Percentiles rank a stretch among this genome's conserved stretches.
Conservation (phyloP, 192 early-diverging fungal species). For the Jimgerdemannia flammicorona region DNA sequence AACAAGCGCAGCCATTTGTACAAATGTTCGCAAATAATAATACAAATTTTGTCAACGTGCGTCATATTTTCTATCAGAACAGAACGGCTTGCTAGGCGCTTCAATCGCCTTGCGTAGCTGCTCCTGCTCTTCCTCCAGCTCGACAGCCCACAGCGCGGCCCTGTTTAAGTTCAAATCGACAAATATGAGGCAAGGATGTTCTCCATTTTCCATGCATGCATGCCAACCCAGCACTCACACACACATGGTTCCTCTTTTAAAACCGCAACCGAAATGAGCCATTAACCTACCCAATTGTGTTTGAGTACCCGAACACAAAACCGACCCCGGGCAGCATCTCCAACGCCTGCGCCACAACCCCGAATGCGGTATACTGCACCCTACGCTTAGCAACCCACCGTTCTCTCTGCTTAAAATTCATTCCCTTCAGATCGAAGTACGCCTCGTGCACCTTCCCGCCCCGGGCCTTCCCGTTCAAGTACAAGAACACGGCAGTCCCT, state of each 20-base stretch:
- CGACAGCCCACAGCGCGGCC: not conserved
- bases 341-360: slow-evolving; percentile 38
- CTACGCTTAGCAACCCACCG: slow-evolving; percentile 24
- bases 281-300: slow-evolving; percentile 39
- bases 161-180: not conserved
- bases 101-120: not conserved
- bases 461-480: slow-evolving; percentile 33
- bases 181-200: not conserved
- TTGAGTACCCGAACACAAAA: slow-evolving; percentile 44
- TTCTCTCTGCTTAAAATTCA: slow-evolving; percentile 29
- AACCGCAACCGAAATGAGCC: not conserved
- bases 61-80: no score
- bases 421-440: slow-evolving; percentile 42
- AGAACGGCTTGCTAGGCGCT: no score
- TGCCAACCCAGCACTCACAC: not conserved
- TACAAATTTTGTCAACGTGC: no score
- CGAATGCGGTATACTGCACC: slow-evolving; percentile 36
- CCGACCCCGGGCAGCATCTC: slow-evolving; percentile 44
- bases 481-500: slow-evolving; percentile 36
- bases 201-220: not conserved
- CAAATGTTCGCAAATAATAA: no score
- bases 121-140: not conserved
- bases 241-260: not conserved
- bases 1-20: no score
- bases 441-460: slow-evolving; percentile 33